Conservation (phyloP, 176 grass and related monocot species). For the Cymbopogon citratus region DNA sequence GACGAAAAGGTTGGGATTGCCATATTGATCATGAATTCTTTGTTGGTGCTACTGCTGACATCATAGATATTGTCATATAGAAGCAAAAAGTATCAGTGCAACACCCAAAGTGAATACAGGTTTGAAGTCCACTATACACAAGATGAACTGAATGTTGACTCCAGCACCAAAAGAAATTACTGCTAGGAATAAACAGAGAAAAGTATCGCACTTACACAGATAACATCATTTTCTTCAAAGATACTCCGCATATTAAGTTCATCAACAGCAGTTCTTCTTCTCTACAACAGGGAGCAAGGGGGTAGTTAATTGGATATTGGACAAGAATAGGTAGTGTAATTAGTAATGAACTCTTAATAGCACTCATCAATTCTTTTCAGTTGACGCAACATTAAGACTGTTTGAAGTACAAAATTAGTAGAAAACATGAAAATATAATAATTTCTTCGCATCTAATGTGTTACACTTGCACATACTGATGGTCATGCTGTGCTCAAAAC, state of each 20-base stretch:
- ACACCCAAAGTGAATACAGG: not conserved
- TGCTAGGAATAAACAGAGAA: conserved; percentile 11
- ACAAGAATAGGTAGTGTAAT: conserved; percentile 1
- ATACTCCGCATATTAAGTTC: conserved; percentile 94
- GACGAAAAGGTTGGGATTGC: not conserved
- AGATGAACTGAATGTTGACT: not conserved
- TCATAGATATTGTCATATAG: not conserved
- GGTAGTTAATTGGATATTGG: conserved; percentile 5
- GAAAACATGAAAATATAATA: not conserved
- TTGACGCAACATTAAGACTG: not conserved
- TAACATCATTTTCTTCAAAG: conserved; percentile 96
- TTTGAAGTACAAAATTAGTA: not conserved
- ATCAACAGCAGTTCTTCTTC: conserved; percentile 93
- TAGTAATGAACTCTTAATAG: not conserved
- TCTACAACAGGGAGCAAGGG: conserved; percentile 30
- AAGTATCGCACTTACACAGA: conserved; percentile 75
- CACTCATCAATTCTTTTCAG: not conserved
- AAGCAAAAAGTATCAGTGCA: not conserved
- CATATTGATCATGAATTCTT: not conserved
- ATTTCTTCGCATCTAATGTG: not conserved
- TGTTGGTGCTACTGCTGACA: too few species aligned
- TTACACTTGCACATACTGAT: not conserved
- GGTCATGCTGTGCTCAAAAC: too few species aligned
- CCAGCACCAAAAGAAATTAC: not conserved
- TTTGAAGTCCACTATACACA: not conserved